A percentile compares a stretch with the other conserved stretches of the same genome.
phyloP scores from a whole-genome alignment of 306 rosid species.

The Lithocarpus polystachyus region DNA sequence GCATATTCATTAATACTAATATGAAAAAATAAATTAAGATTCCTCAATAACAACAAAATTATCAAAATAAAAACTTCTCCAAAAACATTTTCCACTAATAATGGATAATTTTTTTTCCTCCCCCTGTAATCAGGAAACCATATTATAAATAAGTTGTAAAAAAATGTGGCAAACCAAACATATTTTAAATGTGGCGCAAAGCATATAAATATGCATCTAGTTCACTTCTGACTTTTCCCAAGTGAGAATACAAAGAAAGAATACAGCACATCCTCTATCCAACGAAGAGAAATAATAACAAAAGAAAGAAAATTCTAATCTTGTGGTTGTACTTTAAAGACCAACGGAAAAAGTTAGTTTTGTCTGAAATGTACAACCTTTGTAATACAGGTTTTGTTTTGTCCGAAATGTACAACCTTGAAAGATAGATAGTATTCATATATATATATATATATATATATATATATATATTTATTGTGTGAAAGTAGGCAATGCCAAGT shows the following conservation, averaged over 20 bases:
- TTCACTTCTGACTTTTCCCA: too few relatives aligned
- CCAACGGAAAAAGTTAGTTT: not conserved
- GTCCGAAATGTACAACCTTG: not conserved
- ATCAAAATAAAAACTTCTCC: not conserved
- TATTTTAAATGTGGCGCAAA: too few relatives aligned
- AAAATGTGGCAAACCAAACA: not conserved
- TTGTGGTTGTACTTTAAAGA: constrained; percentile 20
- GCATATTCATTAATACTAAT: too few relatives aligned
- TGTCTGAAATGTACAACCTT: constrained; percentile 8
- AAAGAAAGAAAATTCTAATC: not conserved
- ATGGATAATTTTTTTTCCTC: not conserved
- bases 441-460: too few relatives aligned
- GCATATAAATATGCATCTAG: too few relatives aligned
- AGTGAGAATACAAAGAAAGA: not conserved
- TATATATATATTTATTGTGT: too few relatives aligned
- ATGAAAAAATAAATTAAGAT: not conserved
- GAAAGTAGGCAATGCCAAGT: too few relatives aligned
- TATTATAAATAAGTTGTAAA: not conserved
- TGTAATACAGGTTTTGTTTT: not conserved
- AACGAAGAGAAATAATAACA: too few relatives aligned
- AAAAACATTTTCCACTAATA: not conserved
- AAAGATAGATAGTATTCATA: not conserved
- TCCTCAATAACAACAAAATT: not conserved
- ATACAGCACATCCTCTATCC: too few relatives aligned
- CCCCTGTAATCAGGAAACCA: not conserved